A percentile compares a stretch with the other conserved stretches of the same genome.
These are phyloP conservation scores for Candida silvicultrix DNA, from an alignment of 805 yeast species.

Conservation along the genomic window DNA sequence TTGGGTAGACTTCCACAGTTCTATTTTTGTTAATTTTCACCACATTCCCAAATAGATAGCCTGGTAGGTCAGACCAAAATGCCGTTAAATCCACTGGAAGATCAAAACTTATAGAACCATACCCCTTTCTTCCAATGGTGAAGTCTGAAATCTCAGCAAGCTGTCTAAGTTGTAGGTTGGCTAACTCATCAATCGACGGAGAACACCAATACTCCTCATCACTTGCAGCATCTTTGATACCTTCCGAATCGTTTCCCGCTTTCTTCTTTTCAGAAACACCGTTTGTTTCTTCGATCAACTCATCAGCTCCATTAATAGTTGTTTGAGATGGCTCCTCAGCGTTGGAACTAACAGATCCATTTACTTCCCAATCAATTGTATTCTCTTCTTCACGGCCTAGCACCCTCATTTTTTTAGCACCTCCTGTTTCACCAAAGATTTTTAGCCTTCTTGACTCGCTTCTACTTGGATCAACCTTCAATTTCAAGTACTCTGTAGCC, in stretches of 20 bases:
- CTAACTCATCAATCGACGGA: slow-evolving; percentile 50
- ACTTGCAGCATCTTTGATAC: background rate
- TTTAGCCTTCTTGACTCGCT: slow-evolving; percentile 37
- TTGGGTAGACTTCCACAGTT: slow-evolving; percentile 59
- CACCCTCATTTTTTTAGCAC: slow-evolving; percentile 21
- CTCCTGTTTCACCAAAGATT: slow-evolving; percentile 25
- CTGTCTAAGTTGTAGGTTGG: slow-evolving; percentile 36
- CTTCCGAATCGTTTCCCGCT: slow-evolving; percentile 1
- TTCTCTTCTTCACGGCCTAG: slow-evolving; percentile 15
- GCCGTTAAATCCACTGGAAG: slow-evolving; percentile 64
- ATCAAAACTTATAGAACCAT: slow-evolving; percentile 61
- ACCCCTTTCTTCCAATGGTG: slow-evolving; percentile 60
- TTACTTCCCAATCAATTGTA: slow-evolving; percentile 12
- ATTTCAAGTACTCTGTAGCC: slow-evolving; percentile 20
- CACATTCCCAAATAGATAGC: slow-evolving; percentile 32
- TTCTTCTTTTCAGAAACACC: slow-evolving; percentile 1
- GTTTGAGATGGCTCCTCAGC: background rate
- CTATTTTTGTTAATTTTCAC: slow-evolving; percentile 40
- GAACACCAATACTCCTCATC: slow-evolving; percentile 61
- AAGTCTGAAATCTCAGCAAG: slow-evolving; percentile 54
- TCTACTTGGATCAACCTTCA: slow-evolving; percentile 35
- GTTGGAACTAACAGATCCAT: slow-evolving; percentile 1
- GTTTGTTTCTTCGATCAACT: background rate
- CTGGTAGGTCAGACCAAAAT: slow-evolving; percentile 33
- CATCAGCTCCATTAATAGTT: background rate